Conservation (phyloP, 208 protist species). For the Trypanosoma theileri region DNA sequence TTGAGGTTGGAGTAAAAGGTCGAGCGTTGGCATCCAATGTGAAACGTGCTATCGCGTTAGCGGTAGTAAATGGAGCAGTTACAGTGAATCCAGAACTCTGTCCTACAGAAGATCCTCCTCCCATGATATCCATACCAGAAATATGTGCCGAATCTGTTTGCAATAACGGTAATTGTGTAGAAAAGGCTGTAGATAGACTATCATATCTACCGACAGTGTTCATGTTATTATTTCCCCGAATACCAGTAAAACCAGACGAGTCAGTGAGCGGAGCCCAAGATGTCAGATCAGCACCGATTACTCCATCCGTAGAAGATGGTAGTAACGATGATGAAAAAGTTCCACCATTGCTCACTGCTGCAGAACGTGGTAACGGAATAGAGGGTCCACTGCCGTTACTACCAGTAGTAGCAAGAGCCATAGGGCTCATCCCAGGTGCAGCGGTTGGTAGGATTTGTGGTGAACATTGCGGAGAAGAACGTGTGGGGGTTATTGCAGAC, state of each 20-base stretch:
- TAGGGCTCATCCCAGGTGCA: slow-evolving; percentile 1
- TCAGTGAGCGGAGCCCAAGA: slow-evolving; percentile 14
- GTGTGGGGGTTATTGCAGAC: slow-evolving; percentile 21
- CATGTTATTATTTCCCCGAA: not conserved
- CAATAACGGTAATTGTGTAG: slow-evolving; percentile 4
- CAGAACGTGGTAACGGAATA: slow-evolving; percentile 21
- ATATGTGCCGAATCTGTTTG: slow-evolving; percentile 16
- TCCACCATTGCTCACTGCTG: slow-evolving; percentile 4
- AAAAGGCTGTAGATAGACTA: slow-evolving; percentile 5
- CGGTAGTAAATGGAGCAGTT: slow-evolving; percentile 16
- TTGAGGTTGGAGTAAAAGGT: slow-evolving; percentile 48
- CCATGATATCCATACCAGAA: slow-evolving; percentile 4
- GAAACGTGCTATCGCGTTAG: slow-evolving; percentile 8
- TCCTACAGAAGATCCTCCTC: not conserved
- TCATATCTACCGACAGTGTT: not conserved
- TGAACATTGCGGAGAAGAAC: slow-evolving; percentile 20
- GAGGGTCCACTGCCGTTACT: slow-evolving; percentile 1
- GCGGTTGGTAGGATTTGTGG: slow-evolving; percentile 2
- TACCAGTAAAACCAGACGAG: not conserved
- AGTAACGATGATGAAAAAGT: slow-evolving; percentile 19
- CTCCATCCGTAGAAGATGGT: not conserved
- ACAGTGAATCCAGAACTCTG: slow-evolving; percentile 25
- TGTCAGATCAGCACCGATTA: not conserved
- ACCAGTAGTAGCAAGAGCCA: not conserved
- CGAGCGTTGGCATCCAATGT: slow-evolving; percentile 55